Conservation (phyloP, 805 yeast species). For the Metschnikowia corniflorae region DNA sequence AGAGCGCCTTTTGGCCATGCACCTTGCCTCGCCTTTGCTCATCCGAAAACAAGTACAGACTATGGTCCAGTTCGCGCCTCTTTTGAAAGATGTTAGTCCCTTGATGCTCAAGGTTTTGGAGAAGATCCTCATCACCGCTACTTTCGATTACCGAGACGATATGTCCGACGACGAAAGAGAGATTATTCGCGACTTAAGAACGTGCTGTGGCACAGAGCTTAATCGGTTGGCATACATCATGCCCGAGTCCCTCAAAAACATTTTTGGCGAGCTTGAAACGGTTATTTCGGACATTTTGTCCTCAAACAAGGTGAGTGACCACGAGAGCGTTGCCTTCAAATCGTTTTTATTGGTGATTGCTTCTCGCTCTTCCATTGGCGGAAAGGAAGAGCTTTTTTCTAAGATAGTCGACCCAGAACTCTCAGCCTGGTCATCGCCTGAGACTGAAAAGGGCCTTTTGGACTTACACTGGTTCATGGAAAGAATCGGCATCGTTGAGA, state of each 20-base stretch:
- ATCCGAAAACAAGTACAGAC: conserved; percentile 86
- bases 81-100: conserved; percentile 69
- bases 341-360: conserved; percentile 90
- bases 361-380: conserved; percentile 71
- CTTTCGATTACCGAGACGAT: conserved; percentile 69
- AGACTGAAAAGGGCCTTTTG: conserved; percentile 81
- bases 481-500: conserved; percentile 88
- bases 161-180: conserved; percentile 74
- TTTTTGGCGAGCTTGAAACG: conserved; percentile 75
- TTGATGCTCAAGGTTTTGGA: conserved; percentile 83
- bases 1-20: conserved; percentile 69
- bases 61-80: conserved; percentile 89
- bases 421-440: conserved; percentile 87
- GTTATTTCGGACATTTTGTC: conserved; percentile 72
- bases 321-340: conserved; percentile 91
- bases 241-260: conserved; percentile 84
- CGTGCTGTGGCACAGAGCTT: conserved; percentile 91
- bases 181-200: conserved; percentile 78
- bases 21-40: conserved; percentile 74
- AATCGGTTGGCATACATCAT: conserved; percentile 91
- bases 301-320: conserved; percentile 71
- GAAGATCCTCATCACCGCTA: conserved; percentile 77
- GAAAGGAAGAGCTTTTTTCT: conserved; percentile 75
- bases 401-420: conserved; percentile 92
- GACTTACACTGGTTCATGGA: conserved; percentile 99